A percentile compares a stretch with the other conserved stretches of the same genome.
These are phyloP conservation scores for Chrysosporium queenslandicum DNA, from an alignment of 2,329 filamentous ascomycete genomes.

Conservation along the genomic window DNA sequence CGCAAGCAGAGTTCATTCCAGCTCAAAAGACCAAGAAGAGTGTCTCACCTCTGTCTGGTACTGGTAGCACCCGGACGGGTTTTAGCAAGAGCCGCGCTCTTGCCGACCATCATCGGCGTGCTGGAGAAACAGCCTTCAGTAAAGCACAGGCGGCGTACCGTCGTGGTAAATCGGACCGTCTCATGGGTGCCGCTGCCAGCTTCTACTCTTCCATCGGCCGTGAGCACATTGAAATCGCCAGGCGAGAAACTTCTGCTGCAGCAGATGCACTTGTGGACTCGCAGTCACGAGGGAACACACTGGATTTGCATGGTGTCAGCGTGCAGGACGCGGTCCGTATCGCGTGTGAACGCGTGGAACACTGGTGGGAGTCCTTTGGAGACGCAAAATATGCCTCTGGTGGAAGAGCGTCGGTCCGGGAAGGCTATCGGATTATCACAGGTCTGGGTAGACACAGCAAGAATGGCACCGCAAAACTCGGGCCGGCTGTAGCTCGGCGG, in stretches of 20 bases:
- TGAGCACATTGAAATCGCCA: conserved; percentile 50
- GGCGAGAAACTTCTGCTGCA: conserved; percentile 51
- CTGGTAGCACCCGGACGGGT: neutral
- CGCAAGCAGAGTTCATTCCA: neutral
- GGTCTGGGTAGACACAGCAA: conserved; percentile 65
- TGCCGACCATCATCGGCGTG: conserved; percentile 39
- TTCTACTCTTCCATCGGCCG: conserved; percentile 65
- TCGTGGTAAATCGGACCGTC: conserved; percentile 55
- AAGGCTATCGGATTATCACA: conserved; percentile 40
- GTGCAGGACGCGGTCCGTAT: conserved; percentile 76
- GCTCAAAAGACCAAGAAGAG: neutral
- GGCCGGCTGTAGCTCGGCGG: conserved; percentile 67
- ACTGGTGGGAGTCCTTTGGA: conserved; percentile 68
- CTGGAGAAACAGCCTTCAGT: conserved; percentile 43
- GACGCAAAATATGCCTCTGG: conserved; percentile 49
- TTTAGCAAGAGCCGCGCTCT: conserved; percentile 26
- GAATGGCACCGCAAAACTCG: conserved; percentile 63
- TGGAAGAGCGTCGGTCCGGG: conserved; percentile 37
- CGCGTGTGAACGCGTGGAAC: conserved; percentile 53
- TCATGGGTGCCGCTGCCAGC: conserved; percentile 64
- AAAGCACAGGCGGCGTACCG: conserved; percentile 52
- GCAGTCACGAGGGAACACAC: conserved; percentile 50
- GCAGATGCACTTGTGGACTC: conserved; percentile 60
- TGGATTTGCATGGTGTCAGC: conserved; percentile 76
- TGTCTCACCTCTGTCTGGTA: neutral